A percentile compares a stretch with the other conserved stretches of the same genome.
Conservation (phyloP, 495 filamentous ascomycete species). For the Aspergillus nanangensis region DNA sequence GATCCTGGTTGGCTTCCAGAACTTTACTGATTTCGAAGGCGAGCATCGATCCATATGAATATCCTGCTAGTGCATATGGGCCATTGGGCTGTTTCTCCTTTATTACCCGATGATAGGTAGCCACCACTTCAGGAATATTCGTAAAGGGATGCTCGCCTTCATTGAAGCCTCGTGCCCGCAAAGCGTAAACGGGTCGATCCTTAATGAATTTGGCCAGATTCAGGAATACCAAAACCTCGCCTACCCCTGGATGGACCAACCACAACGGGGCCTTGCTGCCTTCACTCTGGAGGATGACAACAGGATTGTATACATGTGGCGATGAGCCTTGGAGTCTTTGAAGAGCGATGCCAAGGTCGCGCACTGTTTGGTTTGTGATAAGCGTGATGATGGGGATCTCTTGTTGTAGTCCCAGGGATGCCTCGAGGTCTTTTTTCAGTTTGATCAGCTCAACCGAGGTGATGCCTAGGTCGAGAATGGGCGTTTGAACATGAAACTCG, state of each 20-base stretch:
- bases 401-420: neutral
- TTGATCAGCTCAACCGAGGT: neutral
- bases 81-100: constrained; percentile 44
- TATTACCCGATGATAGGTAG: constrained; percentile 41
- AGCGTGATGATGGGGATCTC: constrained; percentile 8
- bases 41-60: constrained; percentile 48
- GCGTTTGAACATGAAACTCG: neutral
- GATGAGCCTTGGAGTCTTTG: constrained; percentile 7
- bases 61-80: constrained; percentile 55
- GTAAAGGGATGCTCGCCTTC: constrained; percentile 29
- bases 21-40: constrained; percentile 53
- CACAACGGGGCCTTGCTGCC: constrained; percentile 44
- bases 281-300: constrained; percentile 36
- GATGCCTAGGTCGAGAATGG: neutral
- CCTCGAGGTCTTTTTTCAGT: neutral
- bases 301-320: constrained; percentile 36
- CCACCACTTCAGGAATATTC: constrained; percentile 27
- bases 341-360: constrained; percentile 14
- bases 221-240: constrained; percentile 54
- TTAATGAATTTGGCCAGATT: constrained; percentile 37
- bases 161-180: constrained; percentile 52
- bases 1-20: constrained; percentile 30
- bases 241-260: constrained; percentile 54
- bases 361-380: constrained; percentile 34
- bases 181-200: constrained; percentile 50